Percentiles rank a stretch among this genome's conserved stretches.
Evolutionary conservation across 2,329 filamentous ascomycete species (phyloP).

Genomic region (Rhynchosporium graminicola): DNA sequence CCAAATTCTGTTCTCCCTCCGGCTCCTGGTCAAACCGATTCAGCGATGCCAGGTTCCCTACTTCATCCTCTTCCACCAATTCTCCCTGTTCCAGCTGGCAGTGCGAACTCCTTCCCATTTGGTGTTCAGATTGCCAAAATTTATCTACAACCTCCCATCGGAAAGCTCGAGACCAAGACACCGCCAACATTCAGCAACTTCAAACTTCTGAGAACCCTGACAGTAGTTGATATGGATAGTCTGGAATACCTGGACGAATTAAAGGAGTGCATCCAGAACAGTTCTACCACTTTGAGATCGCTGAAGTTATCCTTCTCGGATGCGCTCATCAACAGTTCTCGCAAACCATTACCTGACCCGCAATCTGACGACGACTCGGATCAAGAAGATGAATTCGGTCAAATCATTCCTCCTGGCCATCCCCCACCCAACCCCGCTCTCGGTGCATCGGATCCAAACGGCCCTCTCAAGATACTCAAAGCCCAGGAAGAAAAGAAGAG

Average conservation of each 20-base stretch:
- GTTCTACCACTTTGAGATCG: slow-evolving; percentile 53
- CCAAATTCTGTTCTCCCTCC: slow-evolving; percentile 17
- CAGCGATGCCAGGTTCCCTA: neutral
- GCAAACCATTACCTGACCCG: slow-evolving; percentile 46
- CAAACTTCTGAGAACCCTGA: slow-evolving; percentile 53
- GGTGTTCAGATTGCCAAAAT: slow-evolving; percentile 22
- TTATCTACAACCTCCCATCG: slow-evolving; percentile 11
- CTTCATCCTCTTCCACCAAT: slow-evolving; percentile 6
- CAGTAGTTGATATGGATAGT: slow-evolving; percentile 61
- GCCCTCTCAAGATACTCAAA: slow-evolving; percentile 49
- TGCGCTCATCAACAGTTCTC: slow-evolving; percentile 49
- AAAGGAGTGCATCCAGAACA: slow-evolving; percentile 55
- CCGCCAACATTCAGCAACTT: slow-evolving; percentile 58
- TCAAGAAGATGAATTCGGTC: slow-evolving; percentile 56
- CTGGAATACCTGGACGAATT: slow-evolving; percentile 58
- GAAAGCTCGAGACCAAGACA: slow-evolving; percentile 3
- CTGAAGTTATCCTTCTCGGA: slow-evolving; percentile 62
- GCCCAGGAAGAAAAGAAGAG: slow-evolving; percentile 55
- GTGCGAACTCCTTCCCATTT: slow-evolving; percentile 16
- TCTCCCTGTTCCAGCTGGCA: slow-evolving; percentile 1
- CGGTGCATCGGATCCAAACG: slow-evolving; percentile 41
- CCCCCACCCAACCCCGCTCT: slow-evolving; percentile 37
- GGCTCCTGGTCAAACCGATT: neutral
- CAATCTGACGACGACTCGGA: slow-evolving; percentile 52
- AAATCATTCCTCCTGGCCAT: slow-evolving; percentile 37